Base-by-base conservation (phyloP, 768 basidiomycete species). In the Plicaturopsis crispa region DNA sequence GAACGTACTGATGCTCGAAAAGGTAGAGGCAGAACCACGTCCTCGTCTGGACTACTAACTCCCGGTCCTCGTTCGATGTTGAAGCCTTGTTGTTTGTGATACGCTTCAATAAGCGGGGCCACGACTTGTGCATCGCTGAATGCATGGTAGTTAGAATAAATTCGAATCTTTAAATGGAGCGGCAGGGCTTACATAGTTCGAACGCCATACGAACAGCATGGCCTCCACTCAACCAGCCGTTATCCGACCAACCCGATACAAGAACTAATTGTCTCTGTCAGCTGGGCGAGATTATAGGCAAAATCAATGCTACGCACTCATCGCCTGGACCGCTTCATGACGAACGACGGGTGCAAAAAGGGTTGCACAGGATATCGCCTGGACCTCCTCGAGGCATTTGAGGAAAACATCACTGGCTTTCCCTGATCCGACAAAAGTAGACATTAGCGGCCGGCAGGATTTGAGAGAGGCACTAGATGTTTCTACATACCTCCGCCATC, bases 161-260 rank as follows among this genome's bases (percentile, higher is more conserved):
- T n/a, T n/a, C n/a, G n/a, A n/a, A n/a, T n/a, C n/a, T 33, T 31
- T 11, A 31, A 13, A 20, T 11, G 33, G 30, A 31, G 46, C 35
- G 33, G 28, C 41, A 31, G 18, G 38, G 59, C 79, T 56, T 53
- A 87, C 88, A 90, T 37, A 93, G 67, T 54, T 97, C 93, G 70
- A 96, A 80, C 28, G 89, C 92, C 88, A 97, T 92, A 36, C 92
- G 75, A 6, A 96, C 90, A n/a, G 93, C 93, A 61, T 96, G 93
- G 7, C 88, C 91, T 7, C 89, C 87, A 48, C 84, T 90, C 24
- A 96, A 58, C 91, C 91, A 93, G n/a, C 89, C 89, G 50, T 89
- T 89, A 48, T 93, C 89, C 13, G 88, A 91, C 84, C 90, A 97
- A 4, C 91, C 90, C 24, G 92, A 85, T 14, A 94, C 80, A 36